Percentiles rank a stretch among this genome's conserved stretches.
Conservation (phyloP, 2,329 filamentous ascomycete species). For the Penicillium sp. region DNA sequence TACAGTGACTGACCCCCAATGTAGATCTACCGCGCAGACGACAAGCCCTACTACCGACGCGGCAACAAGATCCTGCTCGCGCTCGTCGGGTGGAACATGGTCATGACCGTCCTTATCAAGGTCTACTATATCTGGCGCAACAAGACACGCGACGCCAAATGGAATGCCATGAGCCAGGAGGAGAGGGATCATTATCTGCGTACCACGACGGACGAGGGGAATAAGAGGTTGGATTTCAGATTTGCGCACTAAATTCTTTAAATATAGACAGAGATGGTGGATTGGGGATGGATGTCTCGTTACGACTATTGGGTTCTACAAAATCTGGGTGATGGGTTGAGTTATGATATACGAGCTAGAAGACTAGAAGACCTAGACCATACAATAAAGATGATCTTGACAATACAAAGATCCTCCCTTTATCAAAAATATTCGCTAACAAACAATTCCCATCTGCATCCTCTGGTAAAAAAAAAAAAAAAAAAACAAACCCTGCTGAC, state of each 20-base stretch:
- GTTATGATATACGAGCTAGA: no score
- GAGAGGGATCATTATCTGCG: slow-evolving; percentile 55
- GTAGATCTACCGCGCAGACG: slow-evolving; percentile 43
- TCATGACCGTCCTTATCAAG: slow-evolving; percentile 51
- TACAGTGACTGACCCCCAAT: not conserved
- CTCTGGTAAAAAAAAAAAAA: no score
- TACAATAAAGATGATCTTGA: no score
- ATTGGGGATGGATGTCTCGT: no score
- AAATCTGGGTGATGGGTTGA: no score
- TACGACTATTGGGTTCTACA: no score
- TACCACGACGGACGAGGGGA: slow-evolving; percentile 58
- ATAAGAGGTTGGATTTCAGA: slow-evolving; percentile 54
- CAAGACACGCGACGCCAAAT: slow-evolving; percentile 43
- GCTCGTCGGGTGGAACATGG: slow-evolving; percentile 55
- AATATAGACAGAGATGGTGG: not conserved
- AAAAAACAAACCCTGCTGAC: no score
- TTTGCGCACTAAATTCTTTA: slow-evolving; percentile 2
- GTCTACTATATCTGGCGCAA: slow-evolving; percentile 36
- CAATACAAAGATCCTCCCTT: no score
- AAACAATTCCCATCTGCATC: no score
- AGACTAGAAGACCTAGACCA: no score
- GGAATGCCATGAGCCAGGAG: slow-evolving; percentile 51
- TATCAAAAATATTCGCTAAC: no score
- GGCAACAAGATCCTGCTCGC: slow-evolving; percentile 58
- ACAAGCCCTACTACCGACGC: slow-evolving; percentile 55